Conservation (phyloP, 257 asterid species). For the Leonotis leonurus region DNA sequence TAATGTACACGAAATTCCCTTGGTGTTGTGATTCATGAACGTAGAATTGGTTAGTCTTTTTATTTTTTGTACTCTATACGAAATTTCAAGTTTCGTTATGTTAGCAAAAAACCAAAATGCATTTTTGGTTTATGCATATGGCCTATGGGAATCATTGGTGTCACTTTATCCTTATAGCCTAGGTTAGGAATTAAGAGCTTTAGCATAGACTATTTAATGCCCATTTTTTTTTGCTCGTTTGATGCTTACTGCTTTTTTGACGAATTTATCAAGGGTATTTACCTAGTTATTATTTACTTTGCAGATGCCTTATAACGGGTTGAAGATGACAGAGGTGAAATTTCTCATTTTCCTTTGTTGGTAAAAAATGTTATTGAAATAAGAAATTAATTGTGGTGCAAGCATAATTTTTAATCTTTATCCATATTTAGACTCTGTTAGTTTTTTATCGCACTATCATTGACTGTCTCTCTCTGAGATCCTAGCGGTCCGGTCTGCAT, state of each 20-base stretch:
- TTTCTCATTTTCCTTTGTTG: not conserved
- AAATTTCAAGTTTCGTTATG: too few relatives aligned
- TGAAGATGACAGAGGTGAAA: constrained; percentile 74
- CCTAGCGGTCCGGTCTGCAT: not conserved
- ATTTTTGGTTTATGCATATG: not conserved
- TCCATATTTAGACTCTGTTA: not conserved
- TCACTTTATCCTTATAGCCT: not conserved
- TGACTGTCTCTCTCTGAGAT: not conserved
- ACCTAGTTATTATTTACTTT: not conserved
- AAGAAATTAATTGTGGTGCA: too few relatives aligned
- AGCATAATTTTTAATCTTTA: too few relatives aligned
- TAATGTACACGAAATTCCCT: not conserved
- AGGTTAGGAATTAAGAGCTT: not conserved
- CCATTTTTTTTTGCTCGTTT: not conserved
- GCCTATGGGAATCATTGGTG: not conserved
- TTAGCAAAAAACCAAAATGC: not conserved
- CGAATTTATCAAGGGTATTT: not conserved
- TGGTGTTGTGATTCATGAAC: not conserved
- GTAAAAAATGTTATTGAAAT: not conserved
- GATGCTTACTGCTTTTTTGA: not conserved
- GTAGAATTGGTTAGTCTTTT: too few relatives aligned
- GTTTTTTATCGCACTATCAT: not conserved
- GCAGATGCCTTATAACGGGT: constrained; percentile 52
- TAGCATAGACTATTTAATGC: not conserved
- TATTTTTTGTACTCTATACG: too few relatives aligned